Percentiles rank a stretch among this genome's conserved stretches.
These are phyloP conservation scores for Cetradonia linearis DNA, from an alignment of 495 filamentous ascomycete genomes.

Conservation along the genomic window DNA sequence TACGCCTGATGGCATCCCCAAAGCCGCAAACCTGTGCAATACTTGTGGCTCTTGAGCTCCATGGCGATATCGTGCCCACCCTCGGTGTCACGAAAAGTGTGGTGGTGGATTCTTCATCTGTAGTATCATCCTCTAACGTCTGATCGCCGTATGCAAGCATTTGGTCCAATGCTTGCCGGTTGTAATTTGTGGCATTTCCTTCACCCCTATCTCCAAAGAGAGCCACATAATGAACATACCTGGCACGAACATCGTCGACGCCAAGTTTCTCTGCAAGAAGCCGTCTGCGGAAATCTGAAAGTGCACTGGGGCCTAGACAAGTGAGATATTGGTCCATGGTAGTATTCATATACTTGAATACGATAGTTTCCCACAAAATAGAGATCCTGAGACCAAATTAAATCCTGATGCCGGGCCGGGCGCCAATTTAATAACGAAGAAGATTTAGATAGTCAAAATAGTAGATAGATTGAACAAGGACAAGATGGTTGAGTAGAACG, in stretches of 20 bases:
- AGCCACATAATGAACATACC: conserved; percentile 58
- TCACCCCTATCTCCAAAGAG: conserved; percentile 21
- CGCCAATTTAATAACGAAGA: too few relatives aligned
- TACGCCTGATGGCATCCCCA: conserved; percentile 58
- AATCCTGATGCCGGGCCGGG: background rate
- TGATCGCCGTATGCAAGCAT: conserved; percentile 53
- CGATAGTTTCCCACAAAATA: too few relatives aligned
- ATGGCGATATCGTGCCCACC: conserved; percentile 79
- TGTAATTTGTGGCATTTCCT: conserved; percentile 27
- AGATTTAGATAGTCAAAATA: too few relatives aligned
- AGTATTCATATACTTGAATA: background rate
- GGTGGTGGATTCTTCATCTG: conserved; percentile 33
- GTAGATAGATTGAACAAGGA: too few relatives aligned
- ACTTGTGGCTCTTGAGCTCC: conserved; percentile 91
- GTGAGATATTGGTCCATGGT: conserved; percentile 8
- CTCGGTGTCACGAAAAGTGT: conserved; percentile 68
- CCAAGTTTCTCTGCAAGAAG: conserved; percentile 5
- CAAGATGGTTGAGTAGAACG: too few relatives aligned
- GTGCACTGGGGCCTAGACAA: background rate
- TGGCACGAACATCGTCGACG: conserved; percentile 38
- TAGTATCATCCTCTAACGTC: background rate
- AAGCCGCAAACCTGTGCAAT: conserved; percentile 90
- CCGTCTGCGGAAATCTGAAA: conserved; percentile 4
- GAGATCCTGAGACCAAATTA: background rate
- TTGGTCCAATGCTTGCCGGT: conserved; percentile 44